A percentile compares a stretch with the other conserved stretches of the same genome.
Evolutionary conservation across 1,284 basidiomycete species (phyloP).

Genomic region (Mycena citricolor): DNA sequence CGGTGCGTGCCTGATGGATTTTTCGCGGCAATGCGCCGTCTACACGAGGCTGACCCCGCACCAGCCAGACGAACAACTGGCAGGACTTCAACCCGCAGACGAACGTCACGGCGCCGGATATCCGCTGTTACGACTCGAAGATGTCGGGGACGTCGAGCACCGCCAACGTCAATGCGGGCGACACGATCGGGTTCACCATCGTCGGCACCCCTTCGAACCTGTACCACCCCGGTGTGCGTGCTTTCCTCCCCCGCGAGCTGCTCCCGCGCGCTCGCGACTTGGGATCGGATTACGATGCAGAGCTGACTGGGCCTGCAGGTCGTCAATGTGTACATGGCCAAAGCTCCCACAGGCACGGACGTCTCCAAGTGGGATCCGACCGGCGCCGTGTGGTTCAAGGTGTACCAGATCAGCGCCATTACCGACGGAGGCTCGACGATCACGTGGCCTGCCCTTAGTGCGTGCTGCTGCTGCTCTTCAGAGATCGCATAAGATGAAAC

Average conservation of each 20-base stretch:
- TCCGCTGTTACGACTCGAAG: slow-evolving; percentile 15
- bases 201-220: slow-evolving; percentile 26
- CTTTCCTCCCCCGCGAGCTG: no score
- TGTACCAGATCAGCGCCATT: slow-evolving; percentile 37
- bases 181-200: slow-evolving; percentile 28
- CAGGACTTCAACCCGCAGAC: slow-evolving; percentile 17
- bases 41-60: neutral
- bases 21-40: neutral
- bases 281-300: no score
- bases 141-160: slow-evolving; percentile 18
- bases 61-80: slow-evolving; percentile 20
- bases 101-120: slow-evolving; percentile 13
- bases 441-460: slow-evolving; percentile 37
- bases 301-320: no score
- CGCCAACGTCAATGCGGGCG: slow-evolving; percentile 30
- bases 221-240: slow-evolving; percentile 29
- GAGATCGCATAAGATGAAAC: no score
- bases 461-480: neutral
- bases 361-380: slow-evolving; percentile 25
- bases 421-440: slow-evolving; percentile 42
- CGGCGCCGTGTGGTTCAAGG: slow-evolving; percentile 29
- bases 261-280: no score
- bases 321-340: slow-evolving; percentile 32
- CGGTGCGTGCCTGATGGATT: slow-evolving; percentile 4
- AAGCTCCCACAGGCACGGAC: slow-evolving; percentile 27